Evolutionary conservation across 1,284 basidiomycete species (phyloP).

Genomic region (Ceratobasidium sp.): DNA sequence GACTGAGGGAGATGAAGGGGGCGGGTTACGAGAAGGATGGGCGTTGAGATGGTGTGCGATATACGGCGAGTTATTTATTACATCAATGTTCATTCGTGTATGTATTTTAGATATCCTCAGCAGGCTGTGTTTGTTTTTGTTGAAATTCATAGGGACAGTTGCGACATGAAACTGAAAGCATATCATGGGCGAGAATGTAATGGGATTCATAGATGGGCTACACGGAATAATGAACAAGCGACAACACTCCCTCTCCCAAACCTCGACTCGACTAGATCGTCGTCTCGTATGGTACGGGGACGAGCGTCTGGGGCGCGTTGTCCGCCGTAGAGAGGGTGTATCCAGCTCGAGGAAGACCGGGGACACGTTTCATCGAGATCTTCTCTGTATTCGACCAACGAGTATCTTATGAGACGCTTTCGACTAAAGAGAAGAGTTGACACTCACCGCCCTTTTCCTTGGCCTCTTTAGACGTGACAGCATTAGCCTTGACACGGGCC

Average conservation of each 20-base stretch:
- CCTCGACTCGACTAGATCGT: constrained; percentile 68
- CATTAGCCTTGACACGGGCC: constrained; percentile 95
- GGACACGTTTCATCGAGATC: constrained; percentile 89
- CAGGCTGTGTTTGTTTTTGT: neutral
- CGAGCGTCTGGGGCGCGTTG: constrained; percentile 94
- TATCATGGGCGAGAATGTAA: constrained; percentile 24
- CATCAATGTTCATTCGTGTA: constrained; percentile 2
- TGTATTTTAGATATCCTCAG: constrained; percentile 24
- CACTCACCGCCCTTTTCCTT: constrained; percentile 90
- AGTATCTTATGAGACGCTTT: constrained; percentile 5
- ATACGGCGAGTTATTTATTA: neutral
- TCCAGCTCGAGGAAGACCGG: constrained; percentile 86
- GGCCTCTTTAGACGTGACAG: constrained; percentile 85
- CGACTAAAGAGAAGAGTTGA: constrained; percentile 1
- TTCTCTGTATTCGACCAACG: constrained; percentile 68
- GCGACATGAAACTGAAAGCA: neutral
- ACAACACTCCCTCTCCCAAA: too few relatives aligned
- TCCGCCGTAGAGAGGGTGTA: constrained; percentile 80
- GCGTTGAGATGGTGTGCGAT: too few relatives aligned
- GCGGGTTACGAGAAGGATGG: too few relatives aligned
- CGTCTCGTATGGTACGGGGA: constrained; percentile 90
- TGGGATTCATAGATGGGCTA: constrained; percentile 44
- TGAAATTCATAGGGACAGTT: neutral
- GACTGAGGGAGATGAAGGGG: too few relatives aligned
- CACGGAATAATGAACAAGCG: constrained; percentile 19